These are phyloP conservation scores for Suhomyces bolitotheri DNA, from an alignment of 1,139 yeast genomes.

Conservation along the genomic window DNA sequence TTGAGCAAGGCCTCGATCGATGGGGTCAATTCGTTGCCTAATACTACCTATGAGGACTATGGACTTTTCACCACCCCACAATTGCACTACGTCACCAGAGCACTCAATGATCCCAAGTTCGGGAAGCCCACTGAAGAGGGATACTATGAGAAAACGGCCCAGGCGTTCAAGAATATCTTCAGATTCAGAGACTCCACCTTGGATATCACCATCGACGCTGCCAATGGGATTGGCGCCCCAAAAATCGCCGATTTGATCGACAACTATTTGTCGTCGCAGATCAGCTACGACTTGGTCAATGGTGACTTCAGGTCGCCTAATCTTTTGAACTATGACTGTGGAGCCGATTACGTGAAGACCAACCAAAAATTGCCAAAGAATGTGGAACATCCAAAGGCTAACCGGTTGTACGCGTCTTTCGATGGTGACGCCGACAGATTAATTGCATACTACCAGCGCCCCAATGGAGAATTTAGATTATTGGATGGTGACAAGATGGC, in stretches of 20 bases:
- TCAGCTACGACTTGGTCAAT: constrained; percentile 57
- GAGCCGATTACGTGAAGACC: constrained; percentile 95
- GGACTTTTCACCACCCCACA: constrained; percentile 91
- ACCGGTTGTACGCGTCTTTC: constrained; percentile 72
- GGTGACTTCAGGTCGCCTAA: constrained; percentile 55
- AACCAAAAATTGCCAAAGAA: constrained; percentile 76
- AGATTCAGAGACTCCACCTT: constrained; percentile 30
- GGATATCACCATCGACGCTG: constrained; percentile 73
- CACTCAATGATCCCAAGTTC: constrained; percentile 61
- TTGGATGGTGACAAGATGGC: constrained; percentile 96
- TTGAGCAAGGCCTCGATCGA: constrained; percentile 65
- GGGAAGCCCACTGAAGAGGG: constrained; percentile 69
- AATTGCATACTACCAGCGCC: constrained; percentile 71
- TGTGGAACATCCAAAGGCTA: constrained; percentile 39
- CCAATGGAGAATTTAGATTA: constrained; percentile 53
- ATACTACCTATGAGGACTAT: constrained; percentile 52
- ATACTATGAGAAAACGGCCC: constrained; percentile 65
- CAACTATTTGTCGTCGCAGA: constrained; percentile 39
- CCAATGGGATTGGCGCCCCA: constrained; percentile 95
- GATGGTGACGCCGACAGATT: constrained; percentile 98
- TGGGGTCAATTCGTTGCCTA: constrained; percentile 55
- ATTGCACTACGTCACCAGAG: constrained; percentile 81
- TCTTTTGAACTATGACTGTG: constrained; percentile 74
- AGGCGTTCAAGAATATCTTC: constrained; percentile 36
- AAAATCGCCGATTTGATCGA: constrained; percentile 55